Evolutionary conservation across 208 protist genomes (phyloP).

Genomic region (Phytomonas francai): DNA sequence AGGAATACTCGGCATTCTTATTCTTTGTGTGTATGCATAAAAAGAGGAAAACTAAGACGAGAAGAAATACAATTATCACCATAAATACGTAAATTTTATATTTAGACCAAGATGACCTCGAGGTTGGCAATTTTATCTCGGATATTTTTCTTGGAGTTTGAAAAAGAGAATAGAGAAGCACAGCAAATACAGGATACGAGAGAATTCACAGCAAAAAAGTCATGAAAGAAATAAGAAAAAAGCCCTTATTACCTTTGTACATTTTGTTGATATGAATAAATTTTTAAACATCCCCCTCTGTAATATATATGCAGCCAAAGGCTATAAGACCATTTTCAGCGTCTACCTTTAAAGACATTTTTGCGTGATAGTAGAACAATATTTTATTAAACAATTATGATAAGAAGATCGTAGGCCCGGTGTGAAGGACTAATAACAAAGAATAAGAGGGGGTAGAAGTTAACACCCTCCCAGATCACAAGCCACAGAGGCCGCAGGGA

Average conservation of each 20-base stretch:
- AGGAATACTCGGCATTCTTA: slow-evolving; percentile 77
- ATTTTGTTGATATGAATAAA: no score
- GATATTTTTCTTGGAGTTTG: neutral
- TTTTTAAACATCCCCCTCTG: no score
- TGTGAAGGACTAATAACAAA: no score
- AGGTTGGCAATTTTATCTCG: neutral
- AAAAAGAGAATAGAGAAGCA: neutral
- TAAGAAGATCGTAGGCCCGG: no score
- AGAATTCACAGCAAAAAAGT: neutral
- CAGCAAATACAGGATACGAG: neutral
- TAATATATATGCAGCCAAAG: slow-evolving; percentile 1
- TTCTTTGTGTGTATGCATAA: slow-evolving; percentile 6
- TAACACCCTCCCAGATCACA: no score
- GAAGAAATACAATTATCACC: neutral
- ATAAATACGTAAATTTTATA: neutral
- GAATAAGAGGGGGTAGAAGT: no score
- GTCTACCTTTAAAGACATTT: neutral
- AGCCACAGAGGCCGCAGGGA: no score
- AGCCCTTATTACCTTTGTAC: slow-evolving; percentile 6
- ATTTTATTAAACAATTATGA: neutral
- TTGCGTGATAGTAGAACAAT: neutral
- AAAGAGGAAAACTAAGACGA: neutral
- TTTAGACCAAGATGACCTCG: neutral
- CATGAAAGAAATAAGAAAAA: slow-evolving; percentile 2
- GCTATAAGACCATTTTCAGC: neutral